phyloP scores from a whole-genome alignment of 2,329 filamentous ascomycete genomes.

The Aspergillus tanneri region DNA sequence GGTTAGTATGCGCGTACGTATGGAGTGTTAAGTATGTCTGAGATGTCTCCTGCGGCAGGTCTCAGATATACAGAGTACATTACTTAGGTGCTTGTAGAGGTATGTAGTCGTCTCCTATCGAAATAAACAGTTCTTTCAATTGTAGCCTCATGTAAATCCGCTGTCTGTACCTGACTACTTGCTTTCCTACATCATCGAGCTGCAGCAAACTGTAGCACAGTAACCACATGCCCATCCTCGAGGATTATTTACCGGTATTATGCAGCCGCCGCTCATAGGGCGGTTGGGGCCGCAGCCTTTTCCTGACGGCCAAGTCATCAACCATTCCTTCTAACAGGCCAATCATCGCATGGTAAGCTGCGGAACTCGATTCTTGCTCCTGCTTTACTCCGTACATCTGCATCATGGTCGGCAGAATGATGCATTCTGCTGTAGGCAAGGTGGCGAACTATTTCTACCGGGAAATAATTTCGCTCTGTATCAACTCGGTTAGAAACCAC shows the following conservation, averaged over 20 bases:
- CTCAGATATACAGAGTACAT: background rate
- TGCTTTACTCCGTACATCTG: background rate
- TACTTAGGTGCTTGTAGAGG: background rate
- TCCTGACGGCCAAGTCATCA: constrained; percentile 10
- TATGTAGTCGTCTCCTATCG: background rate
- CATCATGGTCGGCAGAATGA: background rate
- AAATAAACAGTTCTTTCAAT: no score
- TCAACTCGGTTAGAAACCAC: background rate
- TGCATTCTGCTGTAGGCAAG: background rate
- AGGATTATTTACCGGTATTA: constrained; percentile 6
- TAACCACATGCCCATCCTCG: background rate
- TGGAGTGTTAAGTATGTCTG: background rate
- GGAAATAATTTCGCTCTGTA: background rate
- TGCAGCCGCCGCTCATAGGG: constrained; percentile 1
- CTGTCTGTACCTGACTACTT: background rate
- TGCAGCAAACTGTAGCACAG: background rate
- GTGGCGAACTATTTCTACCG: background rate
- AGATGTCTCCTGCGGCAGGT: background rate
- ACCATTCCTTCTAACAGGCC: constrained; percentile 1
- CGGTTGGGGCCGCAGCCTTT: background rate
- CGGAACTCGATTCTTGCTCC: constrained; percentile 5
- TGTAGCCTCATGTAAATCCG: background rate
- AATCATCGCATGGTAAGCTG: background rate
- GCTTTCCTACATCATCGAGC: background rate
- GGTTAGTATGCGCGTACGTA: background rate